Conservation (phyloP, 1,284 basidiomycete species). For the Apiotrichum montevideense region DNA sequence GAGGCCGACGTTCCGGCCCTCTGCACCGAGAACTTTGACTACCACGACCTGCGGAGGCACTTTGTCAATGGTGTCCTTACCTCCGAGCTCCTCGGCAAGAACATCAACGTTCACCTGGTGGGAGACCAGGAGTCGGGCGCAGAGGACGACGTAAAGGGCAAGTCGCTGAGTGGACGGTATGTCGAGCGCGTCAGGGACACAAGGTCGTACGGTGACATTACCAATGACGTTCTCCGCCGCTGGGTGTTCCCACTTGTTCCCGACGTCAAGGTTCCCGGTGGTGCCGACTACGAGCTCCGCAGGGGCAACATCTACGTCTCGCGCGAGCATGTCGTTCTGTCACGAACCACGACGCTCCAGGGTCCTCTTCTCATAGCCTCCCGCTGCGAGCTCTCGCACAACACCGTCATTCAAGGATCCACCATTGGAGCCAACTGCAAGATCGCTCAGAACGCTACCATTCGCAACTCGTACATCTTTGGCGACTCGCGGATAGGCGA, state of each 20-base stretch:
- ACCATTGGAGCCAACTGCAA: constrained; percentile 75
- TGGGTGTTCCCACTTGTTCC: constrained; percentile 95
- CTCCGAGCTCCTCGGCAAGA: constrained; percentile 91
- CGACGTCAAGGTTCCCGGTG: constrained; percentile 81
- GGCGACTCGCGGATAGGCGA: constrained; percentile 72
- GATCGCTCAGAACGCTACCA: constrained; percentile 64
- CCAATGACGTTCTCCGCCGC: constrained; percentile 84
- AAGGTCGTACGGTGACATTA: constrained; percentile 78
- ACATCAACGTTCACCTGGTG: constrained; percentile 81
- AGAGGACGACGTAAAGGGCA: constrained; percentile 7
- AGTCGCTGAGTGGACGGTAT: constrained; percentile 58
- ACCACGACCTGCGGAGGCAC: constrained; percentile 81
- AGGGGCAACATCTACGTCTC: constrained; percentile 82
- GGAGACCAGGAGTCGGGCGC: constrained; percentile 38
- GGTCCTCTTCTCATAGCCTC: constrained; percentile 40
- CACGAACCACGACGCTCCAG: constrained; percentile 55
- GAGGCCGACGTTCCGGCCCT: constrained; percentile 68
- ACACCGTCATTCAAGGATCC: constrained; percentile 49
- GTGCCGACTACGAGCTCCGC: constrained; percentile 71
- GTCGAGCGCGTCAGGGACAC: constrained; percentile 84
- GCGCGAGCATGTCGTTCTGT: constrained; percentile 64
- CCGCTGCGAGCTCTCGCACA: constrained; percentile 29
- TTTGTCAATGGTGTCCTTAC: constrained; percentile 96
- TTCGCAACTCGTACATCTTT: constrained; percentile 74
- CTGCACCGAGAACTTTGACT: constrained; percentile 99